A percentile compares a stretch with the other conserved stretches of the same genome.
phyloP scores from a whole-genome alignment of 2,329 filamentous ascomycete species.

The Aspergillus tubingensis region DNA sequence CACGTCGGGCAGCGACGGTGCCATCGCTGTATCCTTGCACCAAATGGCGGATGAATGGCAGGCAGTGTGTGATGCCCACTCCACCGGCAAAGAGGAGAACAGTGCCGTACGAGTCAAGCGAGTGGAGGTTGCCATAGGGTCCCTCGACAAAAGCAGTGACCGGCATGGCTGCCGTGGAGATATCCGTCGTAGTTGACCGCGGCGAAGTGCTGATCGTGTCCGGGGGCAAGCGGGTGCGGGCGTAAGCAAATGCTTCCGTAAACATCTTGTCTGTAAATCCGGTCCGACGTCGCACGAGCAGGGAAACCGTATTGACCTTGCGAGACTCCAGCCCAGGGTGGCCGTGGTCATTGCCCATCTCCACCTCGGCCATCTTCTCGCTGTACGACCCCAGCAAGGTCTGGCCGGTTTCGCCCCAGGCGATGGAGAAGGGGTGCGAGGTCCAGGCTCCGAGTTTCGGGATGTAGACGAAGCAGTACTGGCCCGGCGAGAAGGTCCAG shows the following conservation, averaged over 20 bases:
- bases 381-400: background rate
- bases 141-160: constrained; percentile 74
- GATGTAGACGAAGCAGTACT: constrained; percentile 73
- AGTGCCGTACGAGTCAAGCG: constrained; percentile 87
- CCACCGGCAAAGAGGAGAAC: constrained; percentile 86
- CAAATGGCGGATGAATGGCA: constrained; percentile 79
- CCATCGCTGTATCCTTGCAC: constrained; percentile 67
- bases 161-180: background rate
- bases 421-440: constrained; percentile 75
- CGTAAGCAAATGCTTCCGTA: constrained; percentile 56
- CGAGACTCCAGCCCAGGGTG: constrained; percentile 26
- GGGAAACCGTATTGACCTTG: constrained; percentile 63
- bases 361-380: constrained; percentile 28
- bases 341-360: constrained; percentile 50
- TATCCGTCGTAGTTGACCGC: background rate
- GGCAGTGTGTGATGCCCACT: constrained; percentile 91
- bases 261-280: constrained; percentile 83
- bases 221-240: background rate
- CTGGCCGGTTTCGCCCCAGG: constrained; percentile 64
- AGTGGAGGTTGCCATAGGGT: constrained; percentile 80
- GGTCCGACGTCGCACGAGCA: constrained; percentile 81
- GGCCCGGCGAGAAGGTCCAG: constrained; percentile 66
- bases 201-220: background rate
- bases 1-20: constrained; percentile 73
- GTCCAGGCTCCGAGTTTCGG: constrained; percentile 66